A percentile compares a stretch with the other conserved stretches of the same genome.
Conservation (phyloP, 768 basidiomycete genomes). For the Lactarius indigo region DNA sequence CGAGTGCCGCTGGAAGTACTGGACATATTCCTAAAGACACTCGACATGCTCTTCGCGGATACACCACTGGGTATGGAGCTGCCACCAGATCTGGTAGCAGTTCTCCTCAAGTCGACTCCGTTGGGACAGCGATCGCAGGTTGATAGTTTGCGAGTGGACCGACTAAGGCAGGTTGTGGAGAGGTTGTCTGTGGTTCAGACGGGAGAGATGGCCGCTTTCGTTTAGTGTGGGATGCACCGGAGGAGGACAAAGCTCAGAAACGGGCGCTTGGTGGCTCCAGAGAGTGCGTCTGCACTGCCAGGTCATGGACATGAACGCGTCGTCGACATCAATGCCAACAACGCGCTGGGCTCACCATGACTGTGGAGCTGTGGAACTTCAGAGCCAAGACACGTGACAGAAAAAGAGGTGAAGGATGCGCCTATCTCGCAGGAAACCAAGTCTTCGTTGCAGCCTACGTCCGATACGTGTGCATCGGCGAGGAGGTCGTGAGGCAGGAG, state of each 20-base stretch:
- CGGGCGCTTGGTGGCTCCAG: conserved; percentile 65
- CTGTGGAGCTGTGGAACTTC: conserved; percentile 44
- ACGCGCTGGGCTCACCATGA: conserved; percentile 58
- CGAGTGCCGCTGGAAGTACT: too few species aligned
- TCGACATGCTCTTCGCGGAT: too few species aligned
- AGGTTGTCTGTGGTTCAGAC: background rate
- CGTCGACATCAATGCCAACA: conserved; percentile 83
- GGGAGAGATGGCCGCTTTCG: conserved; percentile 19
- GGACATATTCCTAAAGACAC: too few species aligned
- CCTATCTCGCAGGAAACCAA: conserved; percentile 21
- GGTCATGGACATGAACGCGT: conserved; percentile 60
- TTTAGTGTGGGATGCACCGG: conserved; percentile 15
- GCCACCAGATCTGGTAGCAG: background rate
- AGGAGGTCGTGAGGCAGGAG: conserved; percentile 40
- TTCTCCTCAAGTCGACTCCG: background rate
- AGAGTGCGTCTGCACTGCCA: conserved; percentile 69
- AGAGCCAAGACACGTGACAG: background rate
- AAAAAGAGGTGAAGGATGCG: conserved; percentile 25
- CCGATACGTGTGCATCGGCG: conserved; percentile 8
- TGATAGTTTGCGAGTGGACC: background rate
- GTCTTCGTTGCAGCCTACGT: conserved; percentile 23
- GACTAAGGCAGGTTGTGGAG: background rate
- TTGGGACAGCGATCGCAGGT: background rate
- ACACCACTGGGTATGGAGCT: background rate
- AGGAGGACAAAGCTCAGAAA: conserved; percentile 19